Base-by-base conservation (phyloP, 2,329 filamentous ascomycete genomes). In the Pestalotiopsis sp. region DNA sequence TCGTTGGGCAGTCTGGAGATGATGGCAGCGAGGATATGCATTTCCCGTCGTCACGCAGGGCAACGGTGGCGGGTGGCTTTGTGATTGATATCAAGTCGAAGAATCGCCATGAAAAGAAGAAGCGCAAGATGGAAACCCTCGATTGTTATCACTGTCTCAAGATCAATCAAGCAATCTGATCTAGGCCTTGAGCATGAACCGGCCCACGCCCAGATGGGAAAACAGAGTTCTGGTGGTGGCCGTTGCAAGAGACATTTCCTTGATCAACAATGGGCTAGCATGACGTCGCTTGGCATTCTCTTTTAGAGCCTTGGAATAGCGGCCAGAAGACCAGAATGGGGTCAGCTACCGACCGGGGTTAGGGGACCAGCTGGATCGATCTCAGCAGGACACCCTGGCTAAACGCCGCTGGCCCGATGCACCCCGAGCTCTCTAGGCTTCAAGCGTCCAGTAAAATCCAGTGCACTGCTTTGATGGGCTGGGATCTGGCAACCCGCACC, bases 211-310 rank as follows among this genome's bases (percentile, higher is more conserved):
- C 14, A n/a, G 11, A 52, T 9, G 14, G 45, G 23, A 20, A n/a
- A 49, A 52, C 45, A 52, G 20, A 52, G 45, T 52, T 52, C 45
- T 52, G 45, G 3, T 52, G 45, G 45, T 52, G 45, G 27, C 36
- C 63, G n/a, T 25, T 38, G 25, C 12, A 64, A 64, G n/a, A 45
- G 25, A 45, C n/a, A 31, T 11, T 45, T 64, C 62, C 62, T 64
- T 52, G 41, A 38, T 23, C 38, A 39, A 13, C 31, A 39, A 39
- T 39, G 27, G 20, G 27, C 11, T 13, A 20, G 14, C 13, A 65
- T 65, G 63, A 65, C 63, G 63, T 65, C 63, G 63, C 25, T 55
- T 65, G 63, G 63, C 63, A 57, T 17, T 36, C 59, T 36, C 20
- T 17, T 36, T 17, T 36, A 17, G 13, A 20, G 36, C 59, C n/a